Evolutionary conservation across 805 yeast genomes (phyloP).

Genomic region (Kluyveromyces wickerhamii): DNA sequence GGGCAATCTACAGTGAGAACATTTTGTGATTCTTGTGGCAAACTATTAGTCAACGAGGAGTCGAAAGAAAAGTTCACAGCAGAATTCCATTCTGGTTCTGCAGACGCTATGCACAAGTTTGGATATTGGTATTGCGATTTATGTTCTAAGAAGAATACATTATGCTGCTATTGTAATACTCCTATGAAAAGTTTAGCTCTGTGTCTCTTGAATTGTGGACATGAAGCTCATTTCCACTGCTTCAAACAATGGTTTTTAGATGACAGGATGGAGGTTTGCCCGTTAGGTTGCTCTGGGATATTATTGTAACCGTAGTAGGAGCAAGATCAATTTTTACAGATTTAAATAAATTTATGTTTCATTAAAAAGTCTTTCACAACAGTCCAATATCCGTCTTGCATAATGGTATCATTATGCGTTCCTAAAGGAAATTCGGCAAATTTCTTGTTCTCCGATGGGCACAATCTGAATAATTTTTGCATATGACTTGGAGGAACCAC

Average conservation of each 20-base stretch:
- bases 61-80: slow-evolving; percentile 34
- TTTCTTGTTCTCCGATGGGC: slow-evolving; percentile 44
- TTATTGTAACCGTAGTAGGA: slow-evolving; percentile 7
- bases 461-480: slow-evolving; percentile 46
- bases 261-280: slow-evolving; percentile 62
- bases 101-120: slow-evolving; percentile 32
- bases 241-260: slow-evolving; percentile 67
- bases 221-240: slow-evolving; percentile 78
- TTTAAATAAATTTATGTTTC: slow-evolving; percentile 21
- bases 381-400: slow-evolving; percentile 74
- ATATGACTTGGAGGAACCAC: slow-evolving; percentile 87
- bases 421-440: slow-evolving; percentile 51
- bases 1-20: slow-evolving; percentile 38
- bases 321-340: not conserved
- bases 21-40: slow-evolving; percentile 55
- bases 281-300: slow-evolving; percentile 47
- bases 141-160: slow-evolving; percentile 51
- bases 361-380: slow-evolving; percentile 48
- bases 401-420: slow-evolving; percentile 76
- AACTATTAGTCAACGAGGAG: slow-evolving; percentile 50
- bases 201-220: slow-evolving; percentile 67
- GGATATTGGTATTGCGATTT: slow-evolving; percentile 84
- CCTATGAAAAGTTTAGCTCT: slow-evolving; percentile 68
- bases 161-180: slow-evolving; percentile 72
- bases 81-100: slow-evolving; percentile 21